Conservation (phyloP, 148 eudicot species). For the Arctostaphylos glauca region DNA sequence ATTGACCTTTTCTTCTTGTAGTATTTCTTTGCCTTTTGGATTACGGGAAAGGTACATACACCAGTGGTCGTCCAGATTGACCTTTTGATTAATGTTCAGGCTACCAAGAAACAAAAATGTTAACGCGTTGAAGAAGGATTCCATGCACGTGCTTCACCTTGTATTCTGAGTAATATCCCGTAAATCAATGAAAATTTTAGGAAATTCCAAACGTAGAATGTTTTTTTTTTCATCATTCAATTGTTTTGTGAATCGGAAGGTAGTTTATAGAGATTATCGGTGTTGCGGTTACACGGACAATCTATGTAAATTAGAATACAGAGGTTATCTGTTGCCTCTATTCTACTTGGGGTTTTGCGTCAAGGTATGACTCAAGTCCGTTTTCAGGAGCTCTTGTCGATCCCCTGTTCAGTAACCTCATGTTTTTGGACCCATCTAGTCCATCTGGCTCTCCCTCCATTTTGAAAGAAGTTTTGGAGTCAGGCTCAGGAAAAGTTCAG, state of each 20-base stretch:
- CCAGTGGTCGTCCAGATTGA: not conserved
- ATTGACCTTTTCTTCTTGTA: not conserved
- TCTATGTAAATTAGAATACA: not conserved
- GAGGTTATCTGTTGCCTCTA: too few relatives aligned
- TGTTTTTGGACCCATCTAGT: not conserved
- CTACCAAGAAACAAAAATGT: not conserved
- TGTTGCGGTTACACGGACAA: not conserved
- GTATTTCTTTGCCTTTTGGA: constrained; percentile 1
- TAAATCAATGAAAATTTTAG: not conserved
- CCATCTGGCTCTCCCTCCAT: not conserved
- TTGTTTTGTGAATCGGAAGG: not conserved
- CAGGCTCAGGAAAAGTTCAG: not conserved
- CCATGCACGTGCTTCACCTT: constrained; percentile 4
- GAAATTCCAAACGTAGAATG: not conserved
- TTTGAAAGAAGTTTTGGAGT: not conserved
- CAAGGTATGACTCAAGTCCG: not conserved
- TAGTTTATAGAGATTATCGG: not conserved
- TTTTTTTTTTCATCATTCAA: not conserved
- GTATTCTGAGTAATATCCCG: not conserved
- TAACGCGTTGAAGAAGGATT: not conserved
- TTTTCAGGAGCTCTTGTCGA: not conserved
- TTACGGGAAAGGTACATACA: not conserved
- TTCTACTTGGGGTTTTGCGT: not conserved
- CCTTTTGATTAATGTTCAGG: not conserved
- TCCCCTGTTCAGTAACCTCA: not conserved